phyloP scores from a whole-genome alignment of 306 rosid species.

The Albizia julibrissin region DNA sequence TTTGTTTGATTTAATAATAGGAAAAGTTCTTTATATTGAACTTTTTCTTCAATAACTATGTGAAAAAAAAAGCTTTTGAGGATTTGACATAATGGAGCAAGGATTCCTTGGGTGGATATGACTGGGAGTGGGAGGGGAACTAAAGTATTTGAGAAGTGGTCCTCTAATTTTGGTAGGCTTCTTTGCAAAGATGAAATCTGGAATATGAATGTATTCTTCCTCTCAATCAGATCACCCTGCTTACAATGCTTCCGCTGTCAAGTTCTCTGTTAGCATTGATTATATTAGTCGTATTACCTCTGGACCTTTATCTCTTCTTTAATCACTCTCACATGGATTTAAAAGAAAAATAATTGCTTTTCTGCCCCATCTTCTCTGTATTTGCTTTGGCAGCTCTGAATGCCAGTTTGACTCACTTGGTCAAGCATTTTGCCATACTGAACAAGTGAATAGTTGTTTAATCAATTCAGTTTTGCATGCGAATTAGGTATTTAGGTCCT shows the following conservation, averaged over 20 bases:
- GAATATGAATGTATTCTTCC: slow-evolving; percentile 9
- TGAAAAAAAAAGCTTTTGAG: background rate
- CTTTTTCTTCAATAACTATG: slow-evolving; percentile 8
- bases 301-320: background rate
- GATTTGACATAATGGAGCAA: slow-evolving; percentile 18
- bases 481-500: background rate
- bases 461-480: background rate
- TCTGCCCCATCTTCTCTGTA: background rate
- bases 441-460: background rate
- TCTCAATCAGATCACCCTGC: background rate
- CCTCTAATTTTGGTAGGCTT: slow-evolving; percentile 9
- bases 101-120: slow-evolving; percentile 12
- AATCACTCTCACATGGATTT: background rate
- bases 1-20: slow-evolving; percentile 28
- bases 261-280: background rate
- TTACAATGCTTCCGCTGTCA: slow-evolving; percentile 6
- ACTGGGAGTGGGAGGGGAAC: slow-evolving; percentile 1
- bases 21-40: slow-evolving; percentile 14
- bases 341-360: background rate
- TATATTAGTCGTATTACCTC: too few species aligned
- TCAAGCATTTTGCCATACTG: background rate
- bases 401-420: background rate
- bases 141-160: slow-evolving; percentile 4
- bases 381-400: background rate
- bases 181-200: background rate